Evolutionary conservation across 768 basidiomycete species (phyloP).

Genomic region (Lactifluus rugatus): DNA sequence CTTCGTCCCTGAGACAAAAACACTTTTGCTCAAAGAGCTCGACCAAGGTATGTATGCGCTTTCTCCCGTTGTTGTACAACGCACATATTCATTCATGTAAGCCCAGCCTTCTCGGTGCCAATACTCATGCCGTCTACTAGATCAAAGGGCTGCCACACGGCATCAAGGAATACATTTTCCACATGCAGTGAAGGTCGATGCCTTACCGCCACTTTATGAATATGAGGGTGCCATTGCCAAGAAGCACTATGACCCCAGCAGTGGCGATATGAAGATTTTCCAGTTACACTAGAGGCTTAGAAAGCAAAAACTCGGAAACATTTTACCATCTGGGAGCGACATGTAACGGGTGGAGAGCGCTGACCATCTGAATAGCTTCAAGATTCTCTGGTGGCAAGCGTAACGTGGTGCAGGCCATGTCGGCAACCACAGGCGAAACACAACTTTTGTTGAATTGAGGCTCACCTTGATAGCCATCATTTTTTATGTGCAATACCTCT

Average conservation of each 20-base stretch:
- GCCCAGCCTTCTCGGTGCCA: constrained; percentile 44
- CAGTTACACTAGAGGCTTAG: too few species aligned
- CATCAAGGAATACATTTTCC: constrained; percentile 44
- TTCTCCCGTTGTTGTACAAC: constrained; percentile 23
- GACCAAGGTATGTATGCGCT: too few species aligned
- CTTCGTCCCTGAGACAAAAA: constrained; percentile 65
- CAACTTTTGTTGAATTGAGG: too few species aligned
- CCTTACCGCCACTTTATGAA: constrained; percentile 39
- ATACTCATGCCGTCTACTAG: constrained; percentile 52
- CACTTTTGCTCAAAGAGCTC: constrained; percentile 56
- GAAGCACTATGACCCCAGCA: constrained; percentile 28
- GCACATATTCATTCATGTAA: neutral
- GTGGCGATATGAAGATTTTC: neutral
- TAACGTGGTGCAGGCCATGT: too few species aligned
- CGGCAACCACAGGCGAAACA: too few species aligned
- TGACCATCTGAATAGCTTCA: too few species aligned
- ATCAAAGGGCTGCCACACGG: constrained; percentile 43
- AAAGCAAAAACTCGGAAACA: too few species aligned
- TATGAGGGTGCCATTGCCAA: constrained; percentile 31
- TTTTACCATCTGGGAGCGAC: too few species aligned
- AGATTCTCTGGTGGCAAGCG: too few species aligned
- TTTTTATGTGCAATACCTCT: too few species aligned
- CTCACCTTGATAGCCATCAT: too few species aligned
- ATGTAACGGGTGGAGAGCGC: too few species aligned
- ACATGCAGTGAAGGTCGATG: constrained; percentile 33